These are phyloP conservation scores for Triticum urartu DNA, from an alignment of 176 grass and related monocot species.

Conservation along the genomic window DNA sequence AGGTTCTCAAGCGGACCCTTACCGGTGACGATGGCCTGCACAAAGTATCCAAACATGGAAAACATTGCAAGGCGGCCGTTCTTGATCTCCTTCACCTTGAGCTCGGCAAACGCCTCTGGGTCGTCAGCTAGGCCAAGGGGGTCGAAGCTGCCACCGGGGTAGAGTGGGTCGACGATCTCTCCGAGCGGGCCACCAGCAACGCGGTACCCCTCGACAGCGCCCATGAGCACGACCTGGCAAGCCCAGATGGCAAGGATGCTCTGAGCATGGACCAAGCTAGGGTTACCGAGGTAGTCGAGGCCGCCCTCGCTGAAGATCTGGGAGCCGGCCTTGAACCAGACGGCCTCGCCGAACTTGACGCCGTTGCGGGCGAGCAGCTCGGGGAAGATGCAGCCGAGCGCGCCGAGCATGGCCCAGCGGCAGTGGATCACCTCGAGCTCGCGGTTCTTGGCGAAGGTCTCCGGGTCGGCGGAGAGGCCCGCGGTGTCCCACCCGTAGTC, in stretches of 20 bases:
- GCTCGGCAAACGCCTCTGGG: constrained; percentile 81
- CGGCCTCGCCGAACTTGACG: constrained; percentile 82
- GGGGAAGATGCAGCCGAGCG: constrained; percentile 86
- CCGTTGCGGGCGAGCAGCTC: constrained; percentile 86
- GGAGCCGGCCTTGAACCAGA: constrained; percentile 90
- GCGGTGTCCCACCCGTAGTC: constrained; percentile 97
- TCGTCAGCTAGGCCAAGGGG: constrained; percentile 79
- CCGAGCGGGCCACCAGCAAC: constrained; percentile 81
- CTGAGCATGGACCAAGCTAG: constrained; percentile 79
- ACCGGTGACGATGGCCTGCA: constrained; percentile 90
- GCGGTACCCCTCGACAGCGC: constrained; percentile 88
- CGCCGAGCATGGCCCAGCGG: constrained; percentile 91
- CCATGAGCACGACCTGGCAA: constrained; percentile 79
- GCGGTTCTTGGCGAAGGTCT: constrained; percentile 94
- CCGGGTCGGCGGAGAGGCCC: constrained; percentile 64
- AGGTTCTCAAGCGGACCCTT: constrained; percentile 94
- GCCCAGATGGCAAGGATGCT: constrained; percentile 96
- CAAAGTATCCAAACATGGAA: constrained; percentile 92
- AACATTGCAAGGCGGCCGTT: constrained; percentile 89
- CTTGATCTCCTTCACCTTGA: constrained; percentile 97
- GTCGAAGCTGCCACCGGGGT: constrained; percentile 89
- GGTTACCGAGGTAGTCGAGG: constrained; percentile 92
- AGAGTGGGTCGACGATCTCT: constrained; percentile 77
- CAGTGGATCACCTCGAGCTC: constrained; percentile 89
- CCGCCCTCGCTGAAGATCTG: constrained; percentile 94